Conservation (phyloP, 2,329 filamentous ascomycete species). For the Xylaria multiplex region DNA sequence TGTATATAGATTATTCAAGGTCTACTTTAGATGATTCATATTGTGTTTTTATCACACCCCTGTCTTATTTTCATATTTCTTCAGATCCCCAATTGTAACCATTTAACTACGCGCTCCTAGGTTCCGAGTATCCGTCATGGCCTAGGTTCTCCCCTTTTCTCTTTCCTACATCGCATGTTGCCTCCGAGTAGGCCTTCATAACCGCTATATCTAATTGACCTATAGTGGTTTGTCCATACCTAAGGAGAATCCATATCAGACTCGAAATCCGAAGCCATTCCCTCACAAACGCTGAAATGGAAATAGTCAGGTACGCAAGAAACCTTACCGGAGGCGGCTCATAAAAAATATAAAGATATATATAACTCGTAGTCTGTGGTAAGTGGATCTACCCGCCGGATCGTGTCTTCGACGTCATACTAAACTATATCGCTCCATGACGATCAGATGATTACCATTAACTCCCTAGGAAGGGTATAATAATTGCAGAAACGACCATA, state of each 20-base stretch:
- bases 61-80: neutral
- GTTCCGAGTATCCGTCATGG: too few relatives aligned
- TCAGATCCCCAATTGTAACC: neutral
- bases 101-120: too few relatives aligned
- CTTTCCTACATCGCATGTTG: too few relatives aligned
- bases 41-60: neutral
- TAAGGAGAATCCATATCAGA: neutral
- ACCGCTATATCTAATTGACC: neutral
- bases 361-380: constrained; percentile 1
- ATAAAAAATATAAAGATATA: neutral
- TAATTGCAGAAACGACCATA: neutral
- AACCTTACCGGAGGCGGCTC: neutral
- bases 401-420: constrained; percentile 29
- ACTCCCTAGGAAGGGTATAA: neutral
- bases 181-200: neutral
- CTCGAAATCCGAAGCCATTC: neutral
- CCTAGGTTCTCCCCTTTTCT: too few relatives aligned
- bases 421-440: constrained; percentile 26
- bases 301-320: constrained; percentile 22
- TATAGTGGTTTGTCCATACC: neutral
- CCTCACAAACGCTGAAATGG: neutral
- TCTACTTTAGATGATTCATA: neutral
- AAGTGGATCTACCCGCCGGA: constrained; percentile 14
- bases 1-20: constrained; percentile 4
- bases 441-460: constrained; percentile 21